phyloP scores from a whole-genome alignment of 2,329 filamentous ascomycete species.

The Pseudohalonectria lignicola region DNA sequence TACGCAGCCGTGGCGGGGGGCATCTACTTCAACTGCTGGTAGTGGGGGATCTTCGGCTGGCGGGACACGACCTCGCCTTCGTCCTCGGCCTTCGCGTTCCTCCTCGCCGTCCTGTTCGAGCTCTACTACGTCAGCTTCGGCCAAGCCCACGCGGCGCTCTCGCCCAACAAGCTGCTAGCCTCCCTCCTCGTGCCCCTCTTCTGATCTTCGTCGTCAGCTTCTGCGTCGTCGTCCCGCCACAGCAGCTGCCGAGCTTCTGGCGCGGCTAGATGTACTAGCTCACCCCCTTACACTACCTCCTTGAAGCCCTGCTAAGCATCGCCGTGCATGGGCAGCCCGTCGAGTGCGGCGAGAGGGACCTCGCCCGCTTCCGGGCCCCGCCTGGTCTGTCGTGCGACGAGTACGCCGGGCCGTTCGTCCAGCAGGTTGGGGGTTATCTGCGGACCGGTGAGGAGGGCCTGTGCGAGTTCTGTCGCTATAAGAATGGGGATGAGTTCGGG shows the following conservation, averaged over 20 bases:
- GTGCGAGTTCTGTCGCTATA: constrained; percentile 77
- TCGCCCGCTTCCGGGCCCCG: constrained; percentile 59
- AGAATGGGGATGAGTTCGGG: constrained; percentile 73
- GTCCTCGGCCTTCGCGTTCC: constrained; percentile 75
- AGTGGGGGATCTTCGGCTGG: constrained; percentile 74
- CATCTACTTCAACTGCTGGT: constrained; percentile 69
- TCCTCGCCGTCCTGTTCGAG: constrained; percentile 75
- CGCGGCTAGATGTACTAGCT: constrained; percentile 81
- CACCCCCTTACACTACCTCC: constrained; percentile 72
- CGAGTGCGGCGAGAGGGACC: constrained; percentile 46
- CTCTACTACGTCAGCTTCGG: constrained; percentile 73
- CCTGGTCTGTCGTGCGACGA: constrained; percentile 55
- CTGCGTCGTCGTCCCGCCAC: constrained; percentile 77
- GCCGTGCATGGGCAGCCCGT: constrained; percentile 59
- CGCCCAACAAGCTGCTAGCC: constrained; percentile 68
- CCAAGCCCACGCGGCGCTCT: constrained; percentile 66
- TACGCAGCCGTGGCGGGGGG: constrained; percentile 75
- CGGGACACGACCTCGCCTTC: constrained; percentile 38
- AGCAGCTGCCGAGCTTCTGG: constrained; percentile 65
- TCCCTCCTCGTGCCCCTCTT: constrained; percentile 73
- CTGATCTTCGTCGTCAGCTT: constrained; percentile 75
- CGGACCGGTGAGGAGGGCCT: constrained; percentile 42
- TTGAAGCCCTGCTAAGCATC: constrained; percentile 69
- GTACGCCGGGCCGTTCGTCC: constrained; percentile 67
- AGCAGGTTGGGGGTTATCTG: constrained; percentile 62